Conservation (phyloP, 805 yeast genomes). For the Cyberlindnera meyerae region DNA sequence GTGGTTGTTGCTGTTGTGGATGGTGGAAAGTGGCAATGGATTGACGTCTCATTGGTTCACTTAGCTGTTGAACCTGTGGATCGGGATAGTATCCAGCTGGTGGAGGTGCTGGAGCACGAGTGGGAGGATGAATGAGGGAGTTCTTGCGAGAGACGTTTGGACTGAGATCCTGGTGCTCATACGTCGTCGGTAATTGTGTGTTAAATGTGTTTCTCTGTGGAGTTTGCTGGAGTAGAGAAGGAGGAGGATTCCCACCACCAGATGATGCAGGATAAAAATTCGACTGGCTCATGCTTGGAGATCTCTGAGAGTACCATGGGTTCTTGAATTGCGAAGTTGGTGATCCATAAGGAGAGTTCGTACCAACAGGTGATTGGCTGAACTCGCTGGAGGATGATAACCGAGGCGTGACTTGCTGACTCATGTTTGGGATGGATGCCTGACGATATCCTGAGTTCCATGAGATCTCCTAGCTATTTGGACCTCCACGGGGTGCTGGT, state of each 20-base stretch:
- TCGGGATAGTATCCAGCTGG: constrained; percentile 33
- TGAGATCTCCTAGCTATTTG: constrained; percentile 17
- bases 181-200: constrained; percentile 44
- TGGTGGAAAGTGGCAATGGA: constrained; percentile 31
- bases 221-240: constrained; percentile 10
- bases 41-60: constrained; percentile 33
- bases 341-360: constrained; percentile 24
- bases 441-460: constrained; percentile 24
- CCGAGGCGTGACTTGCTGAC: constrained; percentile 18
- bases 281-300: constrained; percentile 9
- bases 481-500: constrained; percentile 6
- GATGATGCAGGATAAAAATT: too few relatives aligned
- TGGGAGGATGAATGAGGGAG: constrained; percentile 35
- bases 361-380: constrained; percentile 2
- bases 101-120: constrained; percentile 41
- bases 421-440: constrained; percentile 15
- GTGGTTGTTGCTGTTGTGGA: constrained; percentile 12
- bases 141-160: constrained; percentile 17
- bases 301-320: constrained; percentile 23
- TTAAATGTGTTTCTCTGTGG: constrained; percentile 22
- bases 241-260: too few relatives aligned
- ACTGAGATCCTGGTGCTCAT: constrained; percentile 33
- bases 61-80: constrained; percentile 18
- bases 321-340: constrained; percentile 27
- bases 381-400: constrained; percentile 10